A percentile compares a stretch with the other conserved stretches of the same genome.
These are phyloP conservation scores for Fagus sylvatica DNA, from an alignment of 306 rosid species.

Conservation along the genomic window DNA sequence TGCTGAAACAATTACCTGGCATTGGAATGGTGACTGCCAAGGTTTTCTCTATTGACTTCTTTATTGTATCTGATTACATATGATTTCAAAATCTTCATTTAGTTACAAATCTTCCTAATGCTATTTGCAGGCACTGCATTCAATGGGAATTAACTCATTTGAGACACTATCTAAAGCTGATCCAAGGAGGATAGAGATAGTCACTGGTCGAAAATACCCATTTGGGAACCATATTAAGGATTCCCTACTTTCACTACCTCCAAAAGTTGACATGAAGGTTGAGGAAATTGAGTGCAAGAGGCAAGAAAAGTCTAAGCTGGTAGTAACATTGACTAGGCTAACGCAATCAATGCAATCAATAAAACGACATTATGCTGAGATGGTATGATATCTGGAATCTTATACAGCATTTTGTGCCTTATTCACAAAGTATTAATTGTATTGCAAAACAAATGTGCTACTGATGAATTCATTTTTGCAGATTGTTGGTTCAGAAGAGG, in stretches of 20 bases:
- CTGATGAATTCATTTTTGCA: slow-evolving; percentile 35
- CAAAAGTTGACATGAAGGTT: slow-evolving; percentile 67
- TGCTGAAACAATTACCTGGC: slow-evolving; percentile 94
- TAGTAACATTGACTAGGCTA: slow-evolving; percentile 74
- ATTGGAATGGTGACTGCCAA: slow-evolving; percentile 99
- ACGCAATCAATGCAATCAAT: slow-evolving; percentile 52
- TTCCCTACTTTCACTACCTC: slow-evolving; percentile 83
- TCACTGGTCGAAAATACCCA: slow-evolving; percentile 90
- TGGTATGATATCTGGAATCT: slow-evolving; percentile 51
- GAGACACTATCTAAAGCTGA: slow-evolving; percentile 84
- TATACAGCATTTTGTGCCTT: not conserved
- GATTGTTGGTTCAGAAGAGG: slow-evolving; percentile 83
- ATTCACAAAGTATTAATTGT: not conserved
- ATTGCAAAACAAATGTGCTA: slow-evolving; percentile 17
- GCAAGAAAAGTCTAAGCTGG: slow-evolving; percentile 67
- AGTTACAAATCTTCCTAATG: slow-evolving; percentile 14
- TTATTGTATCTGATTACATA: slow-evolving; percentile 13
- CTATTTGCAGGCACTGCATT: slow-evolving; percentile 68
- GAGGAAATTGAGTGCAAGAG: slow-evolving; percentile 54
- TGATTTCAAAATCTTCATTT: slow-evolving; percentile 4
- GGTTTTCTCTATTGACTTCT: slow-evolving; percentile 40
- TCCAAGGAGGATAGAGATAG: slow-evolving; percentile 93
- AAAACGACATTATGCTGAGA: slow-evolving; percentile 85
- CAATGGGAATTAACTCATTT: slow-evolving; percentile 81
- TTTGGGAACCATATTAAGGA: slow-evolving; percentile 96